Conservation (phyloP, 2,329 filamentous ascomycete genomes). For the Colletotrichum melonis region DNA sequence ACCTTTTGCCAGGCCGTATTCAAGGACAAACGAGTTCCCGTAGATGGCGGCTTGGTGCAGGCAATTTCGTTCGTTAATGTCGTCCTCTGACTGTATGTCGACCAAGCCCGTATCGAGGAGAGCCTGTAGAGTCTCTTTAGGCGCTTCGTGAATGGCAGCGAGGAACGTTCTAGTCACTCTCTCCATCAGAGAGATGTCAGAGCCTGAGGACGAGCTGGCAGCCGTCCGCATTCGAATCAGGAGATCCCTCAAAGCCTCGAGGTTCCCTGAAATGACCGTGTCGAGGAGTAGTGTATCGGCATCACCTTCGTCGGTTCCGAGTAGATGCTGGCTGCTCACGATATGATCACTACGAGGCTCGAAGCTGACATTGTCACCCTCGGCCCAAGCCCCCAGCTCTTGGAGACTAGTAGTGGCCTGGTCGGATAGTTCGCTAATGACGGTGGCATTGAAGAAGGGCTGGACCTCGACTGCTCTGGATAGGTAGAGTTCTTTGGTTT, state of each 20-base stretch:
- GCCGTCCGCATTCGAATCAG: constrained; percentile 74
- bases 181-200: constrained; percentile 70
- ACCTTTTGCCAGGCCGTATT: constrained; percentile 77
- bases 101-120: constrained; percentile 86
- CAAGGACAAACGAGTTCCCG: constrained; percentile 82
- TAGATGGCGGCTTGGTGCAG: constrained; percentile 97
- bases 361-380: constrained; percentile 92
- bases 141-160: constrained; percentile 87
- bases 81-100: constrained; percentile 92
- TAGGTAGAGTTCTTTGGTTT: constrained; percentile 97
- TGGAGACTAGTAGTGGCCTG: constrained; percentile 96
- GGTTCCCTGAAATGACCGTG: constrained; percentile 84
- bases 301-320: constrained; percentile 87
- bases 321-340: constrained; percentile 72
- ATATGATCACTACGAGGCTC: constrained; percentile 71
- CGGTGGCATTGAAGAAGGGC: constrained; percentile 96
- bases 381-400: constrained; percentile 95
- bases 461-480: constrained; percentile 97
- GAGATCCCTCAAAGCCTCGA: constrained; percentile 82
- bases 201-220: constrained; percentile 63
- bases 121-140: constrained; percentile 78
- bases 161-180: constrained; percentile 91
- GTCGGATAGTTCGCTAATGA: constrained; percentile 96
- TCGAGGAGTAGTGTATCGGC: constrained; percentile 90
- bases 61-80: constrained; percentile 97